These are phyloP conservation scores for Yamadazyma blattariae DNA, from an alignment of 1,139 yeast species.

Conservation along the genomic window DNA sequence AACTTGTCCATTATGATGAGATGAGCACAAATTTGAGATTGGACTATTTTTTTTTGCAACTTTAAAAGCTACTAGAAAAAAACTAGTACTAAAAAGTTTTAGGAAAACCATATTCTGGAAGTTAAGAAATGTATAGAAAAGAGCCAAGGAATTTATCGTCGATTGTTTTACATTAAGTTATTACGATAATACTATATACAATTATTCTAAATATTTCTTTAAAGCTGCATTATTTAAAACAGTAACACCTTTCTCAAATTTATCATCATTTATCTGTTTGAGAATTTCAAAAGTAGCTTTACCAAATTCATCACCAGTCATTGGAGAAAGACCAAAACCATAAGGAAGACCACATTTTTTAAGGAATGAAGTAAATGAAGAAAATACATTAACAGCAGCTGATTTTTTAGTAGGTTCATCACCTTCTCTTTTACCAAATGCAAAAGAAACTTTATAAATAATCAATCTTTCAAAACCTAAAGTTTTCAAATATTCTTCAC, in stretches of 20 bases:
- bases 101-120: no score
- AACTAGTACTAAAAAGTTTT: no score
- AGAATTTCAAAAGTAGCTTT: constrained; percentile 2
- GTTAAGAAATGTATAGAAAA: no score
- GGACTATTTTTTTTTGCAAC: background rate
- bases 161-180: no score
- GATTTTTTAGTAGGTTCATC: constrained; percentile 25
- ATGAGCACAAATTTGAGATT: constrained; percentile 1
- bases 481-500: constrained; percentile 56
- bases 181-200: no score
- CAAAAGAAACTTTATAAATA: constrained; percentile 65
- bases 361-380: no score
- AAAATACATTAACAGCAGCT: background rate
- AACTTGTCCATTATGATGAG: constrained; percentile 4
- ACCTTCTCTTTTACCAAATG: constrained; percentile 62
- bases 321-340: background rate
- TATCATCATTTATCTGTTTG: background rate
- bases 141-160: no score
- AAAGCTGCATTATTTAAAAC: constrained; percentile 1
- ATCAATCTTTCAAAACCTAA: constrained; percentile 64
- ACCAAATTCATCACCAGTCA: constrained; percentile 6
- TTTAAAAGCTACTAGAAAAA: no score
- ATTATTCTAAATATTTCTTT: background rate
- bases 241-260: constrained; percentile 3
- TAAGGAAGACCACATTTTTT: background rate